Conservation (phyloP, 805 yeast genomes). For the Starmerella gropengiesseri region DNA sequence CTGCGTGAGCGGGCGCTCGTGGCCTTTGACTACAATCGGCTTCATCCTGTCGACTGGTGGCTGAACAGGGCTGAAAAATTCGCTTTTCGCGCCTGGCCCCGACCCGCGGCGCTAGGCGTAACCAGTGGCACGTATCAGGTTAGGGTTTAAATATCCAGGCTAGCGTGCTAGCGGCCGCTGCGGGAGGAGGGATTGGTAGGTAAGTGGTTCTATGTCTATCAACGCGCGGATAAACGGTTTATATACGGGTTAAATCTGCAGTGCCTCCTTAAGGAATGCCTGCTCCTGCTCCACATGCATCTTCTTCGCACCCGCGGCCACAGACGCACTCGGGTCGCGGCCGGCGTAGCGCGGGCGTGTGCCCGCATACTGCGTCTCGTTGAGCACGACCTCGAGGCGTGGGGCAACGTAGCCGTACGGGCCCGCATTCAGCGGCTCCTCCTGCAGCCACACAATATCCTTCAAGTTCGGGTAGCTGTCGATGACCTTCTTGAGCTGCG, state of each 20-base stretch:
- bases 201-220: neutral
- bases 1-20: conserved; percentile 95
- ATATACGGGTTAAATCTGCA: conserved; percentile 25
- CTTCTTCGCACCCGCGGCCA: conserved; percentile 92
- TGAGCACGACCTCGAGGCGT: conserved; percentile 65
- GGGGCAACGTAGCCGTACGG: conserved; percentile 71
- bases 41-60: conserved; percentile 19
- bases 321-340: conserved; percentile 95
- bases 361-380: conserved; percentile 60
- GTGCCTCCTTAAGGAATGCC: conserved; percentile 70
- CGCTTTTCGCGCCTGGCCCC: neutral
- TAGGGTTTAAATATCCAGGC: neutral
- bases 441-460: conserved; percentile 95
- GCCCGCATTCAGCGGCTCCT: conserved; percentile 98
- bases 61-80: conserved; percentile 5
- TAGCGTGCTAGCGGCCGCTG: neutral
- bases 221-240: neutral
- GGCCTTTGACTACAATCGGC: conserved; percentile 53
- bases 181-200: neutral
- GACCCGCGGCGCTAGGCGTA: neutral
- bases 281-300: conserved; percentile 84
- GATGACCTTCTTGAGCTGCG: conserved; percentile 77
- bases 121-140: neutral
- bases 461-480: conserved; percentile 68
- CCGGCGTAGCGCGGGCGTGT: conserved; percentile 73